These are phyloP conservation scores for Lojkania enalia DNA, from an alignment of 2,329 filamentous ascomycete genomes.

Conservation along the genomic window DNA sequence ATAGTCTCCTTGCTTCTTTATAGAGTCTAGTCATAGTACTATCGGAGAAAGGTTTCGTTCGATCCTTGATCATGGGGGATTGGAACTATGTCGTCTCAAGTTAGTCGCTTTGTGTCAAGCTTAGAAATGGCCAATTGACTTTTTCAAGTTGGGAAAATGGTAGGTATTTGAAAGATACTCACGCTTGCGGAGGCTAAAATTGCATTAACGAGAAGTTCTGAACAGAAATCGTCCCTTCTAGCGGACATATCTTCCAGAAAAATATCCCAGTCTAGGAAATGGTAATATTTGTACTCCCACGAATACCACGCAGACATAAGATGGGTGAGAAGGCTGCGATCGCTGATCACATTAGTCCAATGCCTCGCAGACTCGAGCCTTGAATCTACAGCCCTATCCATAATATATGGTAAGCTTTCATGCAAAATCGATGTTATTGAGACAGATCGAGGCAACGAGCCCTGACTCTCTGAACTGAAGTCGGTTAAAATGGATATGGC, in stretches of 20 bases:
- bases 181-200: slow-evolving; percentile 36
- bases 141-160: no score
- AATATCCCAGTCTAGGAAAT: slow-evolving; percentile 35
- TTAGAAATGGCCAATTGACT: background rate
- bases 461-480: slow-evolving; percentile 32
- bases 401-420: slow-evolving; percentile 7
- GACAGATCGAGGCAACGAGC: slow-evolving; percentile 20
- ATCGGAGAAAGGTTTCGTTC: slow-evolving; percentile 32
- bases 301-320: slow-evolving; percentile 32
- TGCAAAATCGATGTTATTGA: slow-evolving; percentile 29
- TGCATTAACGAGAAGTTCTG: slow-evolving; percentile 34
- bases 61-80: slow-evolving; percentile 28
- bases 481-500: slow-evolving; percentile 30
- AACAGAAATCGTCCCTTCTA: slow-evolving; percentile 32
- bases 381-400: slow-evolving; percentile 16
- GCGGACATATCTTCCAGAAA: slow-evolving; percentile 35
- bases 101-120: background rate
- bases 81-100: slow-evolving; percentile 23
- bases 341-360: slow-evolving; percentile 30
- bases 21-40: slow-evolving; percentile 33
- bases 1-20: slow-evolving; percentile 31
- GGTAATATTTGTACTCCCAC: slow-evolving; percentile 33
- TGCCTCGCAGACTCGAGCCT: slow-evolving; percentile 21
- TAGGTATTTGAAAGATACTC: slow-evolving; percentile 20
- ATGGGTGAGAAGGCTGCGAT: slow-evolving; percentile 22